Percentiles rank a stretch among this genome's conserved stretches.
phyloP scores from a whole-genome alignment of 371 early-diverging fungal species.

The Neoconidiobolus thromboides region DNA sequence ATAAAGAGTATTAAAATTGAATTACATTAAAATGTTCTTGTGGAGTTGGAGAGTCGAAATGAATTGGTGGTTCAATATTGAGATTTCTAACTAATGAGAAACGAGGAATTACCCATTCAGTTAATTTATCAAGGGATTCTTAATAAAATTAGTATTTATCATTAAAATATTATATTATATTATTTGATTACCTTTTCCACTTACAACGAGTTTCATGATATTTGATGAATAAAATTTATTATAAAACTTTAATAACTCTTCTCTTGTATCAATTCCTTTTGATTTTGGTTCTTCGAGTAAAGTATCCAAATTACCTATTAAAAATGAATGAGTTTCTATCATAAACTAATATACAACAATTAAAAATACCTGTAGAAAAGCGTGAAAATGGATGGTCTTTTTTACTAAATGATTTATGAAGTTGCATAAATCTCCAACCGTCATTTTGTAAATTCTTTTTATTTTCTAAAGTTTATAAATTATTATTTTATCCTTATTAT shows the following conservation, averaged over 20 bases:
- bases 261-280: conserved; percentile 62
- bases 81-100: conserved; percentile 57
- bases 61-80: conserved; percentile 56
- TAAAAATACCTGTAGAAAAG: conserved; percentile 52
- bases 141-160: background rate
- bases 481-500: background rate
- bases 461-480: conserved; percentile 33
- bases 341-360: background rate
- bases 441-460: conserved; percentile 81
- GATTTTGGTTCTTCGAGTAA: conserved; percentile 48
- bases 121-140: conserved; percentile 69
- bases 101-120: conserved; percentile 62
- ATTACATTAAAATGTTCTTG: background rate
- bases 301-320: conserved; percentile 47
- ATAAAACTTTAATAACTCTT: conserved; percentile 71
- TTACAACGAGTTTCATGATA: conserved; percentile 78
- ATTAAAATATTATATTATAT: background rate
- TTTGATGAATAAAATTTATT: conserved; percentile 79
- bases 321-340: background rate
- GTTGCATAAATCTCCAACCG: conserved; percentile 63
- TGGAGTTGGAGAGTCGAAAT: conserved; percentile 20
- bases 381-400: conserved; percentile 64
- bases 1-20: background rate
- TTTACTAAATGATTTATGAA: conserved; percentile 61
- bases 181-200: conserved; percentile 47